Evolutionary conservation across 345 rosid genomes (phyloP).

Genomic region (Brassica incana): DNA sequence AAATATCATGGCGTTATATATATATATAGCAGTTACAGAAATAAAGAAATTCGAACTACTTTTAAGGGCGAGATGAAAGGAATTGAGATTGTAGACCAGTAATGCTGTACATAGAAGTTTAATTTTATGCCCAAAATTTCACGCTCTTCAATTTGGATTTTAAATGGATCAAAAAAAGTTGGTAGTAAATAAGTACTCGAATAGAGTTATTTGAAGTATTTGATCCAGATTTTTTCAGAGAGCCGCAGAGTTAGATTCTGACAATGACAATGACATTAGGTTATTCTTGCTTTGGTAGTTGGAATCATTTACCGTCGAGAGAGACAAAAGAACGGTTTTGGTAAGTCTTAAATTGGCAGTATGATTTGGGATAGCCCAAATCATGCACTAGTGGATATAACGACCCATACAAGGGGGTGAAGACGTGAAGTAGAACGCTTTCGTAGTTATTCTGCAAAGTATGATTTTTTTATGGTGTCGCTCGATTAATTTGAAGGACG

Average conservation of each 20-base stretch:
- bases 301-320: background rate
- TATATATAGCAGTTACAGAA: background rate
- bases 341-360: background rate
- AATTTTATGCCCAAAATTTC: background rate
- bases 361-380: background rate
- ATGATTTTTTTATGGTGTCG: background rate
- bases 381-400: background rate
- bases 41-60: background rate
- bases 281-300: background rate
- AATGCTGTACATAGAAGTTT: background rate
- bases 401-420: background rate
- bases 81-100: background rate
- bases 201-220: background rate
- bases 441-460: background rate
- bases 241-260: background rate
- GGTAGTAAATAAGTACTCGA: background rate
- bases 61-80: background rate
- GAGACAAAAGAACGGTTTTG: background rate
- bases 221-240: background rate
- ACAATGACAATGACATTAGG: background rate
- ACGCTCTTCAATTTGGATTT: conserved; percentile 1
- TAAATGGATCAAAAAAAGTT: background rate
- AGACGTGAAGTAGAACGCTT: background rate
- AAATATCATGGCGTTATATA: background rate
- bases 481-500: background rate